Evolutionary conservation across 2,329 filamentous ascomycete genomes (phyloP).

Genomic region (Canariomyces notabilis): DNA sequence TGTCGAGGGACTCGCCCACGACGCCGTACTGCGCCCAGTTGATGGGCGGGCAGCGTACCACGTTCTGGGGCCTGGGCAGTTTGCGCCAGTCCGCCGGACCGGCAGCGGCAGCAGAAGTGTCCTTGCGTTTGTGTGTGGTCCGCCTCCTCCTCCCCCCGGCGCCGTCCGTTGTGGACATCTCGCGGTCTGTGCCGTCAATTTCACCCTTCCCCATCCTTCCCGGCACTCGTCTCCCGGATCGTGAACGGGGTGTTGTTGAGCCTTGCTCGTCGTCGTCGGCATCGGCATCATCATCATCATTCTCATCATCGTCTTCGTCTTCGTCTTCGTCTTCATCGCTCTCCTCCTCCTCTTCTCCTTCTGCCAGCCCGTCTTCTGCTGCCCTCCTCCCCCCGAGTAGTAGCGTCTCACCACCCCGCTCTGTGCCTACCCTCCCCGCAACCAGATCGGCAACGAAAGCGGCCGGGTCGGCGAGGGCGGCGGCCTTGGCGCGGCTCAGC

Average conservation of each 20-base stretch:
- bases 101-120: not conserved
- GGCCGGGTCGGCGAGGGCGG: constrained; percentile 65
- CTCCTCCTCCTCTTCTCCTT: no score
- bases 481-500: constrained; percentile 64
- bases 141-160: not conserved
- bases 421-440: constrained; percentile 52
- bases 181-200: not conserved
- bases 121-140: constrained; percentile 1
- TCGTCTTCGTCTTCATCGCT: constrained; percentile 6
- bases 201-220: constrained; percentile 7
- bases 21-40: constrained; percentile 95
- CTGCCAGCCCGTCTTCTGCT: no score
- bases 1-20: constrained; percentile 79
- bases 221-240: constrained; percentile 6
- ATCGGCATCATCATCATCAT: constrained; percentile 28
- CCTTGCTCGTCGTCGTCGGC: constrained; percentile 31
- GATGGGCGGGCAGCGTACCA: constrained; percentile 81
- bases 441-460: constrained; percentile 66
- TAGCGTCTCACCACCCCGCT: constrained; percentile 31
- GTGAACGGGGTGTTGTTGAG: not conserved
- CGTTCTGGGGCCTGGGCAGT: constrained; percentile 72
- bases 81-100: constrained; percentile 47
- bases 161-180: constrained; percentile 6
- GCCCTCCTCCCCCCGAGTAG: constrained; percentile 6
- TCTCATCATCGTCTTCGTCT: constrained; percentile 35